Evolutionary conservation across 768 basidiomycete genomes (phyloP), one percentile per base, ranked within the genome.

Genomic region (Filobasidium floriforme): DNA sequence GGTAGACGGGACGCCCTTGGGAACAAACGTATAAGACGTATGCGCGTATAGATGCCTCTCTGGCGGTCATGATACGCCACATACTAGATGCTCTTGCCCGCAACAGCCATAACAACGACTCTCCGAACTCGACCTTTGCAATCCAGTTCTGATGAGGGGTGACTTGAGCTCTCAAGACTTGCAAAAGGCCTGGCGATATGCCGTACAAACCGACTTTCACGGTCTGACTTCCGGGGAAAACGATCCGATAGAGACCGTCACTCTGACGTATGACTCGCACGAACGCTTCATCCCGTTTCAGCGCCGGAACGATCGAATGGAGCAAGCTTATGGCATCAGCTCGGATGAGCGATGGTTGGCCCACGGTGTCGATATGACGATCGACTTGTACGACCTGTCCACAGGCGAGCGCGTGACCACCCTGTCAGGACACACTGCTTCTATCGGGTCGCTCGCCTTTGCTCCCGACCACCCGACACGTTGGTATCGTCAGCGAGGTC

Each of bases 181-280:
- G n/a, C 24, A 46, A 7, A 61, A 46, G 46, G 4, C 5, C 26
- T 61, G 61, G 61, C 41, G 41, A 46, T 61, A 61, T 41, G 61
- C 61, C 22, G 61, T 61, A 22, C 41, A 61, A 46, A 61, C 61
- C 26, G 61, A 61, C 44, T 61, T 61, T 46, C 61, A 61, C 44
- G 44, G 26, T 44, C 28, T 61, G n/a, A 44, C 10, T 22, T n/a
- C n/a, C 7, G 15, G 14, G 24, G 15, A 44, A 37, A 29, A 4
- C 15, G 41, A 24, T 41, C 24, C 61, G 14, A 3, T 44, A 46
- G 11, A 43, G 22, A 61, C 41, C 24, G 9, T 7, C 40, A 61
- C 22, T 24, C 44, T 61, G 40, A 46, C 41, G 15, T 61, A 46
- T 49, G 61, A 9, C 18, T 43, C 41, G 41, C 18, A 24, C 24